Evolutionary conservation across 1,284 basidiomycete species (phyloP).

Genomic region (Sphaerobolus stellatus): DNA sequence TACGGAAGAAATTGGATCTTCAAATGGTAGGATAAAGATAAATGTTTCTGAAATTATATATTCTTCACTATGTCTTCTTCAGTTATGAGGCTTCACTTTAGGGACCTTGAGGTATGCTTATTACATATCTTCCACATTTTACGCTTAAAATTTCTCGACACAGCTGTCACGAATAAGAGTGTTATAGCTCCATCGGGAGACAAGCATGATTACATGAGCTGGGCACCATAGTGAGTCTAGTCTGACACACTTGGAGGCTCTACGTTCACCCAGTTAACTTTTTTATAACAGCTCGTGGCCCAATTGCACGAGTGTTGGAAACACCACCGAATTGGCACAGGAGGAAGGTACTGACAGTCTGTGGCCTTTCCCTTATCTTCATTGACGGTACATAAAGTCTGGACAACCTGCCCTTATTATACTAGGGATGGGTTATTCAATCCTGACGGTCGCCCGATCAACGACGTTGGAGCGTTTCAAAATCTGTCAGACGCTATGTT

Average conservation of each 20-base stretch:
- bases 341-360: neutral
- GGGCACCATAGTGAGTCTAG: conserved; percentile 52
- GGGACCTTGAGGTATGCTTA: too few species aligned
- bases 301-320: conserved; percentile 1
- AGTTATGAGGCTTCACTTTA: too few species aligned
- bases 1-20: too few species aligned
- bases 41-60: too few species aligned
- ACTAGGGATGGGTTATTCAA: conserved; percentile 61
- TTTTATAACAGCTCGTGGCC: conserved; percentile 33
- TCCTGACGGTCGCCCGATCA: conserved; percentile 57
- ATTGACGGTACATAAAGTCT: conserved; percentile 27
- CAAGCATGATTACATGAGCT: conserved; percentile 52
- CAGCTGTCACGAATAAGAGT: conserved; percentile 42
- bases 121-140: too few species aligned
- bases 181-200: conserved; percentile 43
- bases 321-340: conserved; percentile 3
- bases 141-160: too few species aligned
- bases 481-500: conserved; percentile 58
- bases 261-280: neutral
- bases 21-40: too few species aligned
- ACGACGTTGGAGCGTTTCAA: conserved; percentile 54
- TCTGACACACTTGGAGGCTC: neutral
- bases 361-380: neutral
- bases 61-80: too few species aligned
- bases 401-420: conserved; percentile 59